Evolutionary conservation across 176 grass and related monocot species (phyloP).

Genomic region (Microstegium vimineum): DNA sequence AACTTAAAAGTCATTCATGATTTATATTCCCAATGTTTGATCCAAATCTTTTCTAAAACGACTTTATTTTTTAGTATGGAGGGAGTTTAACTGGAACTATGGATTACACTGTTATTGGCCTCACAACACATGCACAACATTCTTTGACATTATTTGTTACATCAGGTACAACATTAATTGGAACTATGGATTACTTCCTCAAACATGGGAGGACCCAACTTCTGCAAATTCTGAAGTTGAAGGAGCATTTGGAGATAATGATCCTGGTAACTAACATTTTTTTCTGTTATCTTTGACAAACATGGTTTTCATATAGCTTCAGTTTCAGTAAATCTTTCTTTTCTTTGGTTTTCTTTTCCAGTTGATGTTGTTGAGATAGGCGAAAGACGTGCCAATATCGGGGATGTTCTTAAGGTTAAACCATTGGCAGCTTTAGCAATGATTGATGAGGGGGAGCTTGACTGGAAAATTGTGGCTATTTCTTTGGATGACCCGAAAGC

Average conservation of each 20-base stretch:
- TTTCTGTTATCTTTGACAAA: neutral
- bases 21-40: too few relatives aligned
- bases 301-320: constrained; percentile 11
- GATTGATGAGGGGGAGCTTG: constrained; percentile 97
- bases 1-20: too few relatives aligned
- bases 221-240: constrained; percentile 83
- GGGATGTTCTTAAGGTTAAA: constrained; percentile 94
- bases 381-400: constrained; percentile 75
- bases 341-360: constrained; percentile 28
- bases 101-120: neutral
- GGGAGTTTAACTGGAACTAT: too few relatives aligned
- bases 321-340: neutral
- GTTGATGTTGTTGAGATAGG: constrained; percentile 99
- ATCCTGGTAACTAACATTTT: constrained; percentile 62
- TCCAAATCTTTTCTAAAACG: too few relatives aligned
- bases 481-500: constrained; percentile 98
- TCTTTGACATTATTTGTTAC: constrained; percentile 14
- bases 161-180: constrained; percentile 86
- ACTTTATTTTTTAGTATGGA: too few relatives aligned
- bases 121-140: neutral
- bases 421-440: constrained; percentile 96
- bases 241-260: constrained; percentile 95
- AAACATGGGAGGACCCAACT: constrained; percentile 96
- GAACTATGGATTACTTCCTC: constrained; percentile 91
- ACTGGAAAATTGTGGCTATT: constrained; percentile 98